A percentile compares a stretch with the other conserved stretches of the same genome.
Evolutionary conservation across 768 basidiomycete species (phyloP).

Genomic region (Pilatotrama ljubarskyi): DNA sequence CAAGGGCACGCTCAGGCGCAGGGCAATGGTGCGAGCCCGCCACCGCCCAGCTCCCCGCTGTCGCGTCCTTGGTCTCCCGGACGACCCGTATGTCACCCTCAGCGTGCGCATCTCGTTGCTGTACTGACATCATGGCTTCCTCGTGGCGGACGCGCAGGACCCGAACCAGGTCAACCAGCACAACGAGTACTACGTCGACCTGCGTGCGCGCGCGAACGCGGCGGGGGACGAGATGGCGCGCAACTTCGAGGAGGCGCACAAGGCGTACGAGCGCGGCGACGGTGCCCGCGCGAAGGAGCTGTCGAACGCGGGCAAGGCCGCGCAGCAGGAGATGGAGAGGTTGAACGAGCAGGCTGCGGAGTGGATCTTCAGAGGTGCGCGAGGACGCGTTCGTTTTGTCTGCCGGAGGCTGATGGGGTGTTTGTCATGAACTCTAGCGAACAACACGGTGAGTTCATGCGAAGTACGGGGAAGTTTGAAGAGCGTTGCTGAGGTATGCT

Average conservation of each 20-base stretch:
- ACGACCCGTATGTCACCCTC: slow-evolving; percentile 4
- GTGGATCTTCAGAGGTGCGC: slow-evolving; percentile 79
- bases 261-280: slow-evolving; percentile 72
- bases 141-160: slow-evolving; percentile 37
- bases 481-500: neutral
- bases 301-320: slow-evolving; percentile 76
- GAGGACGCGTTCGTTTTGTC: neutral
- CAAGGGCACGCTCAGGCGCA: neutral
- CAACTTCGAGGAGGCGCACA: slow-evolving; percentile 69
- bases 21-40: neutral
- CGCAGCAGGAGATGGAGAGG: slow-evolving; percentile 74
- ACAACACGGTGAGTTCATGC: slow-evolving; percentile 57
- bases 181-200: slow-evolving; percentile 64
- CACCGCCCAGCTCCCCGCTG: slow-evolving; percentile 8
- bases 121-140: neutral
- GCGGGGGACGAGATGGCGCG: slow-evolving; percentile 80
- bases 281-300: slow-evolving; percentile 81
- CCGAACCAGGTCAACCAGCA: slow-evolving; percentile 64
- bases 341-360: slow-evolving; percentile 80
- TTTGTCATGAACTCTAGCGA: slow-evolving; percentile 51
- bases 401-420: slow-evolving; percentile 1
- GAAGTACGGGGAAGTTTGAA: neutral
- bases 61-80: slow-evolving; percentile 18
- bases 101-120: neutral
- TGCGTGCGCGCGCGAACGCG: slow-evolving; percentile 74